phyloP scores from a whole-genome alignment of 1,284 basidiomycete species.

The Somion occarium region DNA sequence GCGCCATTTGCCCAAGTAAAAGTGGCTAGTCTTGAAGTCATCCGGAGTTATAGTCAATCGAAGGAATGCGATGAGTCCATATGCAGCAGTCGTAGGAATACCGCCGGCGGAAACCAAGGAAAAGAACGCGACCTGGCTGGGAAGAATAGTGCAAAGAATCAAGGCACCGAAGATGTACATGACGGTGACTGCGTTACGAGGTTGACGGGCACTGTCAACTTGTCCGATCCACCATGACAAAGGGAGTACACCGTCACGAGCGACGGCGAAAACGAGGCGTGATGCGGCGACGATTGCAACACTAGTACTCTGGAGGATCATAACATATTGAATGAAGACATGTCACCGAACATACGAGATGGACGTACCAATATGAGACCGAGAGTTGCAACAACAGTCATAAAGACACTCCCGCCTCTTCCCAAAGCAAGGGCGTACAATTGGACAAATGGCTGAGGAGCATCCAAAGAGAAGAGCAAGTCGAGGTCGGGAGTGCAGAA shows the following conservation, averaged over 20 bases:
- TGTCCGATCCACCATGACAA: conserved; percentile 75
- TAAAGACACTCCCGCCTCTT: conserved; percentile 71
- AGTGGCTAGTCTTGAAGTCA: conserved; percentile 66
- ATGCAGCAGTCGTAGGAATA: conserved; percentile 79
- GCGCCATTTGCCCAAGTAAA: conserved; percentile 60
- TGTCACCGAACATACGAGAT: background rate
- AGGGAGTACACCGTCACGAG: conserved; percentile 83
- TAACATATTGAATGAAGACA: background rate
- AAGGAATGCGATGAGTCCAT: conserved; percentile 71
- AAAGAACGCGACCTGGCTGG: conserved; percentile 83
- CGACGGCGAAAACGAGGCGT: conserved; percentile 81
- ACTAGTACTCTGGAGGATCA: conserved; percentile 62
- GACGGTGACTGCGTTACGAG: conserved; percentile 76
- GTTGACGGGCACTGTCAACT: conserved; percentile 67
- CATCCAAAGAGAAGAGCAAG: conserved; percentile 64
- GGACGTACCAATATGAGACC: conserved; percentile 69
- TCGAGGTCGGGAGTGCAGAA: conserved; percentile 82
- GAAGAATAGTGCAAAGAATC: conserved; percentile 78
- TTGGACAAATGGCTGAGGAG: conserved; percentile 86
- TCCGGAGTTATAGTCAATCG: conserved; percentile 73
- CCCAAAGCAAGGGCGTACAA: conserved; percentile 80
- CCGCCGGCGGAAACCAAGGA: conserved; percentile 80
- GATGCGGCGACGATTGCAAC: conserved; percentile 82
- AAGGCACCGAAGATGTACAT: conserved; percentile 71
- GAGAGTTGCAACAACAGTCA: conserved; percentile 75